phyloP scores from a whole-genome alignment of 176 grass and related monocot species.

The sorghum (Sorghum bicolor) region Sorghum_bicolor_NCBIv3 NC_012873.2:60859001-60859500 shows the following conservation, averaged over 20 bases:
- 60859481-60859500: not conserved
- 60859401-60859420: conserved; percentile 12
- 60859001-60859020: not conserved
- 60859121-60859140: not conserved
- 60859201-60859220: conserved; percentile 18
- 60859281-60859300: conserved; percentile 44
- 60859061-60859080: not conserved
- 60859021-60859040: not conserved
- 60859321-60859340: conserved; percentile 42
- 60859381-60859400: conserved; percentile 21
- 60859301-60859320: conserved; percentile 1
- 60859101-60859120: not conserved
- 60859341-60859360: conserved; percentile 15
- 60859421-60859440: conserved; percentile 35
- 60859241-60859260: conserved; percentile 44
- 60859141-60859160: not conserved
- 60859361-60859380: not conserved
- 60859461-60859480: conserved; percentile 5
- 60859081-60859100: not conserved
- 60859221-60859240: conserved; percentile 32
- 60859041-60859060: not conserved
- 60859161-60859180: not conserved
- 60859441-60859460: conserved; percentile 25
- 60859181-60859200: not conserved
- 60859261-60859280: conserved; percentile 27